Evolutionary conservation across 257 asterid genomes (phyloP).

Genomic region (Paulownia fortunei): DNA sequence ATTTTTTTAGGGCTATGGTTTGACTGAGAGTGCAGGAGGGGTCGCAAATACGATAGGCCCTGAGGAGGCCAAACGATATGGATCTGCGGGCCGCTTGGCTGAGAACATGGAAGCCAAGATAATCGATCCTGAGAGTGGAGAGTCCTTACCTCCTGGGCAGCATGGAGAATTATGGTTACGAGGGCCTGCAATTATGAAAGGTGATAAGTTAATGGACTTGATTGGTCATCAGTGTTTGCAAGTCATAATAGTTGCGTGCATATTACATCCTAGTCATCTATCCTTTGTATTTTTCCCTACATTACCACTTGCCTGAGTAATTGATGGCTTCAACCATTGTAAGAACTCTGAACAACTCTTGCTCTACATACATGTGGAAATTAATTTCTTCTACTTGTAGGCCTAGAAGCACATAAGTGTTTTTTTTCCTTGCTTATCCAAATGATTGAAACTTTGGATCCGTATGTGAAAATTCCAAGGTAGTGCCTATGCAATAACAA

Average conservation of each 20-base stretch:
- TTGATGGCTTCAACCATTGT: background rate
- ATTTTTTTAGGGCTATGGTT: constrained; percentile 74
- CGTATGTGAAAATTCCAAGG: background rate
- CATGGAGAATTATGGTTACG: constrained; percentile 89
- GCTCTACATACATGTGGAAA: background rate
- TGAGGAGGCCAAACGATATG: constrained; percentile 61
- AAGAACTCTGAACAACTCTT: background rate
- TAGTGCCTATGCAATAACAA: background rate
- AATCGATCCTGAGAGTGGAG: constrained; percentile 76
- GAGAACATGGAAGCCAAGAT: constrained; percentile 78
- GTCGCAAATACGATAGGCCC: constrained; percentile 59
- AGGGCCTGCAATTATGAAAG: constrained; percentile 84
- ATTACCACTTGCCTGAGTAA: background rate
- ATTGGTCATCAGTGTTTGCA: background rate
- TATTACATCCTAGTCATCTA: background rate
- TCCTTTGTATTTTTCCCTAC: background rate
- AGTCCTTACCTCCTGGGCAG: constrained; percentile 69
- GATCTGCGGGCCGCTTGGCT: constrained; percentile 81
- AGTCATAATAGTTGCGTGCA: background rate
- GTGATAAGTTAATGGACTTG: constrained; percentile 36
- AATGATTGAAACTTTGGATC: background rate
- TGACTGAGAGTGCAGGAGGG: constrained; percentile 85
- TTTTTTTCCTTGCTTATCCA: background rate
- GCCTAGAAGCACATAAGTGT: background rate
- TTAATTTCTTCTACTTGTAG: background rate